Percentiles rank a stretch among this genome's conserved stretches.
phyloP scores from a whole-genome alignment of 495 filamentous ascomycete species.

The Talaromyces trachyspermus region DNA sequence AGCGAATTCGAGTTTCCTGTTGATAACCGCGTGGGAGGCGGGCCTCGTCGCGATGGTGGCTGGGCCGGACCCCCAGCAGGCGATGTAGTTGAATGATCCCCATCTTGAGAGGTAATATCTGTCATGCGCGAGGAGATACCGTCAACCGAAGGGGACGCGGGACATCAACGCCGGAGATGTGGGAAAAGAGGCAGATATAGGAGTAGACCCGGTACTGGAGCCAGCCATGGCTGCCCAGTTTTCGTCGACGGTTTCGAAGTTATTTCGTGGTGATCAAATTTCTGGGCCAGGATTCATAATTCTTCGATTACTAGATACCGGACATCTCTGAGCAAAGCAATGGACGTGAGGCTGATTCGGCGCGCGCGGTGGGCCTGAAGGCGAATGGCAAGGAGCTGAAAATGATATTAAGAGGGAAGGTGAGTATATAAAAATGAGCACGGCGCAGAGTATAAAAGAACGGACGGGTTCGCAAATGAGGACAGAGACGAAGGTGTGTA shows the following conservation, averaged over 20 bases:
- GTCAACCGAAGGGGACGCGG: constrained; percentile 40
- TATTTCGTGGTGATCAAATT: no score
- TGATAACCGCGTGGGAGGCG: constrained; percentile 30
- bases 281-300: no score
- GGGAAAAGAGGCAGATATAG: background rate
- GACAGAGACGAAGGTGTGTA: no score
- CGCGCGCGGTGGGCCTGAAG: no score
- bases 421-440: no score
- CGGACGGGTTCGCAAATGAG: no score
- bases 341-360: no score
- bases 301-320: no score
- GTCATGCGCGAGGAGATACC: constrained; percentile 83
- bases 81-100: constrained; percentile 31
- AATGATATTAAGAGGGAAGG: no score
- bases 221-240: constrained; percentile 5
- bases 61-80: constrained; percentile 32
- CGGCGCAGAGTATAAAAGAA: no score
- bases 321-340: no score
- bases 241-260: background rate
- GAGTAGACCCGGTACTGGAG: constrained; percentile 10
- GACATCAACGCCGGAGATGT: constrained; percentile 21
- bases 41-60: constrained; percentile 42
- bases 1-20: constrained; percentile 28
- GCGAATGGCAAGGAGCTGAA: no score
- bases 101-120: constrained; percentile 57